Conservation (phyloP, 2,329 filamentous ascomycete species). For the Colletotrichum camelliae region DNA sequence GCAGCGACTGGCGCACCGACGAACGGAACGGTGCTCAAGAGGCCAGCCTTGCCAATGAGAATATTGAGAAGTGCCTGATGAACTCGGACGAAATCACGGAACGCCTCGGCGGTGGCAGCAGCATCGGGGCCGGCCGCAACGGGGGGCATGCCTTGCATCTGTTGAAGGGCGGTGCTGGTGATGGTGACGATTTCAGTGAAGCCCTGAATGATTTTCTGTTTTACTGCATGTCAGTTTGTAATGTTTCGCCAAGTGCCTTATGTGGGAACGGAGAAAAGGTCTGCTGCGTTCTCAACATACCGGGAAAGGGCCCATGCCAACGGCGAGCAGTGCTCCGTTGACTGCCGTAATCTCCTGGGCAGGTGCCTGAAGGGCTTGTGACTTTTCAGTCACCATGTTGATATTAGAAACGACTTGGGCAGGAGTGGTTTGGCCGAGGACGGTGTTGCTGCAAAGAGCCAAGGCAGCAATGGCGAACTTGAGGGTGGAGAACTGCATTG, state of each 20-base stretch:
- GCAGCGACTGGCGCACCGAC: conserved; percentile 31
- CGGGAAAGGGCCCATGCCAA: conserved; percentile 35
- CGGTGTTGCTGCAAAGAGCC: conserved; percentile 22
- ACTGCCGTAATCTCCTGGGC: conserved; percentile 30
- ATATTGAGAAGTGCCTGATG: conserved; percentile 38
- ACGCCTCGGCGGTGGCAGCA: conserved; percentile 29
- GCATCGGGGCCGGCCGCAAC: conserved; percentile 20
- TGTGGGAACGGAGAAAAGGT: not conserved
- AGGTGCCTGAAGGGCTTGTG: conserved; percentile 28
- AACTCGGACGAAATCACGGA: conserved; percentile 32
- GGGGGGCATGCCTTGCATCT: conserved; percentile 23
- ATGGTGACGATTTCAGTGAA: conserved; percentile 33
- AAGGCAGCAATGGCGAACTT: conserved; percentile 19
- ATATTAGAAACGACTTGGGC: conserved; percentile 29
- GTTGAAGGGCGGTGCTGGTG: conserved; percentile 12
- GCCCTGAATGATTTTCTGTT: conserved; percentile 32
- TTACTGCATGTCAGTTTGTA: not conserved
- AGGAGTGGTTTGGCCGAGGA: conserved; percentile 21
- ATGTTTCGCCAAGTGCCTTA: no score
- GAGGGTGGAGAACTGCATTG: conserved; percentile 23
- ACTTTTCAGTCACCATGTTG: conserved; percentile 27
- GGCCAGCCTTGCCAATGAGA: conserved; percentile 37
- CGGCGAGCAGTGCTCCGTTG: conserved; percentile 28
- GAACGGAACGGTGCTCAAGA: conserved; percentile 30
- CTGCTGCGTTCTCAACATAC: conserved; percentile 22